Evolutionary conservation across 805 yeast genomes (phyloP), one percentile per base, ranked within the genome.

Genomic region (Kodamaea sagamina): DNA sequence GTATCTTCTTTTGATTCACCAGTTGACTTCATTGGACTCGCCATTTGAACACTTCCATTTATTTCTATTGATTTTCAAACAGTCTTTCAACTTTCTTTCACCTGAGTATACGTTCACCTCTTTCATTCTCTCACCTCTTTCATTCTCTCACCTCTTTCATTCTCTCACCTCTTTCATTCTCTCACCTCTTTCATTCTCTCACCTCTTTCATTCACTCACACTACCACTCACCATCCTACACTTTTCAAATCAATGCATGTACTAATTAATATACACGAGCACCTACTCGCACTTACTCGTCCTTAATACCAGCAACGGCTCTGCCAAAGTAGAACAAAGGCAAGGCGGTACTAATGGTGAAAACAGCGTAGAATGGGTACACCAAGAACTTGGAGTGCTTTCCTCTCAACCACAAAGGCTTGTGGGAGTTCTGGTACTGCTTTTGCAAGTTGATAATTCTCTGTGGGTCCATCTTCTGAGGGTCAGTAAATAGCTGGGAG

Each of bases 321-420:
- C 89, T 81, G 55, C 81, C 86, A 44, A 79, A 62, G 78, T 81
- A 85, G 72, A 68, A 78, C 54, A 83, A 72, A 48, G 93, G 84
- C 47, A 78, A 76, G 47, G 74, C 74, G 40, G 87, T 79, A 51
- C 87, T 72, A 48, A 83, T 74, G 43, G 86, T 71, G 66, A 86
- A 82, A 48, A 82, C 72, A 49, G 86, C 87, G 72, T 76, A 83
- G 78, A 81, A 87, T 61, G 95, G 95, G 70, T 81, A 82, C 53
- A 86, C 76, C 62, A 82, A 67, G 57, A 75, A 71, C 69, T 84
- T 84, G 53, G 93, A 79, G 40, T 52, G 47, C 49, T 56, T 56
- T 10, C 75, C 75, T 63, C 70, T 67, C 62, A 68, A 66, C 75
- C 75, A 71, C 58, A 71, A 69, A 50, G 57, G 62, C 58, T 66